Evolutionary conservation across 345 rosid genomes (phyloP).

Genomic region (Hirschfeldia incana): DNA sequence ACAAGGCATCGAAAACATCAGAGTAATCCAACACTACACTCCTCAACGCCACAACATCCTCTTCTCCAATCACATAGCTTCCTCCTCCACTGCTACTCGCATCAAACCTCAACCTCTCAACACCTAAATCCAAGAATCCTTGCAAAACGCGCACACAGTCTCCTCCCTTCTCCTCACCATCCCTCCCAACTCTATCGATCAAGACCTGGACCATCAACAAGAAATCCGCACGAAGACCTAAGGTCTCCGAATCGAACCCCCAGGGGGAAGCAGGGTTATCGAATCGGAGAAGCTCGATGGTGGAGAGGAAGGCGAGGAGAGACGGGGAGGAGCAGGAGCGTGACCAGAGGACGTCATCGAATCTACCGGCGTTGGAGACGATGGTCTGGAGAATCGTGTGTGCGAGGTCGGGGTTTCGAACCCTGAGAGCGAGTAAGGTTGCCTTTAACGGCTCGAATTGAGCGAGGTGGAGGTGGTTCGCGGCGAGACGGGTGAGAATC

Average conservation of each 20-base stretch:
- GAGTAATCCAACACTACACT: conserved; percentile 56
- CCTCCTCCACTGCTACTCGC: conserved; percentile 32
- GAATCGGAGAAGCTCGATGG: conserved; percentile 67
- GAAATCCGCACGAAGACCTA: conserved; percentile 77
- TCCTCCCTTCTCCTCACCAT: conserved; percentile 37
- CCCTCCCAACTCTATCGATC: conserved; percentile 49
- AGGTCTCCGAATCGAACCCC: conserved; percentile 67
- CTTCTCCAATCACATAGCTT: conserved; percentile 50
- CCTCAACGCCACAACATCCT: conserved; percentile 53
- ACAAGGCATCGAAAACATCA: conserved; percentile 68
- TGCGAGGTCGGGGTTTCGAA: conserved; percentile 69
- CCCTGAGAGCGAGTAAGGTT: conserved; percentile 66
- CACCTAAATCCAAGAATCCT: conserved; percentile 62
- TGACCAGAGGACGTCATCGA: conserved; percentile 74
- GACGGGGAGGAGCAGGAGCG: conserved; percentile 75
- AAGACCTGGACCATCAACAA: conserved; percentile 65
- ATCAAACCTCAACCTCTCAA: conserved; percentile 59
- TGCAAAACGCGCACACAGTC: conserved; percentile 54
- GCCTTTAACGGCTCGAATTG: conserved; percentile 96
- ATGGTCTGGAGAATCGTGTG: conserved; percentile 69
- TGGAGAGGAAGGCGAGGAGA: conserved; percentile 65
- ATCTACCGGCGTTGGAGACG: conserved; percentile 71
- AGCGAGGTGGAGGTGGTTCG: conserved; percentile 84
- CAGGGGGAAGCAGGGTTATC: conserved; percentile 60
- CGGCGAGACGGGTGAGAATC: conserved; percentile 78